Evolutionary conservation across 495 filamentous ascomycete species (phyloP).

Genomic region (Neurospora sp.): DNA sequence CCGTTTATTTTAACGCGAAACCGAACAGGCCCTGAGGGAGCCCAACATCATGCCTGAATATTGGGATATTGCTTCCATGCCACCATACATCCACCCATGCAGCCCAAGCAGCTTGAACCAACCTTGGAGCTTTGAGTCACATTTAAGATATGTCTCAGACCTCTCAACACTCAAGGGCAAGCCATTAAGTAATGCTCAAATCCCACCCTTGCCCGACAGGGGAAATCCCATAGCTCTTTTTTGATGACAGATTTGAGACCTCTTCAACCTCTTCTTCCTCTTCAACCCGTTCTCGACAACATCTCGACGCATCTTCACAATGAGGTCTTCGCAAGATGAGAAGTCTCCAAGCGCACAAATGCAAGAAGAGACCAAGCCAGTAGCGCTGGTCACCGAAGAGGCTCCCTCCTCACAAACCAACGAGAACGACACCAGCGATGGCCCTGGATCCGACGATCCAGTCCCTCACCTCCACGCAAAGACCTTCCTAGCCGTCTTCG

Average conservation of each 20-base stretch:
- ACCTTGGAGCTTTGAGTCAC: neutral
- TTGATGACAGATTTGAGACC: neutral
- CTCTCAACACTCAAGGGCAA: neutral
- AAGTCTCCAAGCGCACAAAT: neutral
- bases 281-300: neutral
- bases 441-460: slow-evolving; percentile 1
- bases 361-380: neutral
- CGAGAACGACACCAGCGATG: neutral
- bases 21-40: neutral
- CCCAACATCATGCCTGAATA: neutral
- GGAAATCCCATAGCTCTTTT: too few relatives aligned
- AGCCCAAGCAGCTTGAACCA: neutral
- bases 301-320: neutral
- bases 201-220: neutral
- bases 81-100: neutral
- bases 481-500: slow-evolving; percentile 20
- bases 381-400: neutral
- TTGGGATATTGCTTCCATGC: neutral
- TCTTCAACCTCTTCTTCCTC: neutral
- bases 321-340: neutral
- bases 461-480: slow-evolving; percentile 20
- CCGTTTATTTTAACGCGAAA: too few relatives aligned
- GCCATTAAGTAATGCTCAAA: neutral
- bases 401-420: neutral
- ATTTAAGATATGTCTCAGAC: neutral